Percentiles rank a stretch among this genome's conserved stretches.
These are phyloP conservation scores for Magnusiomyces fungicola DNA, from an alignment of 1,139 yeast genomes.

Conservation along the genomic window DNA sequence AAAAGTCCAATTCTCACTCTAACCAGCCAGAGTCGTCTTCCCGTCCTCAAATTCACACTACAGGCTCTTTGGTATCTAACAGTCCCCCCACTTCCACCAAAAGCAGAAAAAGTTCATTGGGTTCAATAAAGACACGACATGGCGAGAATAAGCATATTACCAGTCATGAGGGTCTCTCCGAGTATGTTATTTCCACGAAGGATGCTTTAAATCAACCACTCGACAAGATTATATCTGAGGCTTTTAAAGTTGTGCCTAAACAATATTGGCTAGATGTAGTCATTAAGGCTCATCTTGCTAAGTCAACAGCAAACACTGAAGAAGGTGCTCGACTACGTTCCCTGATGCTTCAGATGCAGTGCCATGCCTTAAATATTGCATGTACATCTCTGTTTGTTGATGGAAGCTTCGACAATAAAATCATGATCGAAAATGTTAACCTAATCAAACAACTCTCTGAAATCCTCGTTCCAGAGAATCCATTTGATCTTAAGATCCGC, in stretches of 20 bases:
- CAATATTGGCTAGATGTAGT: slow-evolving; percentile 60
- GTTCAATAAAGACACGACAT: neutral
- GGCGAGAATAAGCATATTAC: neutral
- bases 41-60: too few relatives aligned
- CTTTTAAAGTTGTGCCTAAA: slow-evolving; percentile 51
- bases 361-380: slow-evolving; percentile 59
- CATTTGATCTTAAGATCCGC: slow-evolving; percentile 45
- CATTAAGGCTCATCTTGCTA: slow-evolving; percentile 56
- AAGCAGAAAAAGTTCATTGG: slow-evolving; percentile 5
- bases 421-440: slow-evolving; percentile 72
- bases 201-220: slow-evolving; percentile 29
- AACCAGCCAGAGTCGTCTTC: slow-evolving; percentile 8
- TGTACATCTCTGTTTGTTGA: slow-evolving; percentile 33
- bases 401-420: slow-evolving; percentile 48
- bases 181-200: slow-evolving; percentile 22
- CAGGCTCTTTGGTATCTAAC: slow-evolving; percentile 1
- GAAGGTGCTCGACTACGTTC: slow-evolving; percentile 52
- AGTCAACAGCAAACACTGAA: slow-evolving; percentile 56
- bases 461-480: slow-evolving; percentile 53
- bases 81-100: slow-evolving; percentile 6
- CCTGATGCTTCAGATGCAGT: slow-evolving; percentile 55
- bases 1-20: neutral
- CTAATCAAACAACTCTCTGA: slow-evolving; percentile 66
- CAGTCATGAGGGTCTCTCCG: slow-evolving; percentile 24
- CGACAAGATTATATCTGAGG: slow-evolving; percentile 60